A percentile compares a stretch with the other conserved stretches of the same genome.
These are phyloP conservation scores for Pestalotiopsis sp. DNA, from an alignment of 2,329 filamentous ascomycete species.

Conservation along the genomic window DNA sequence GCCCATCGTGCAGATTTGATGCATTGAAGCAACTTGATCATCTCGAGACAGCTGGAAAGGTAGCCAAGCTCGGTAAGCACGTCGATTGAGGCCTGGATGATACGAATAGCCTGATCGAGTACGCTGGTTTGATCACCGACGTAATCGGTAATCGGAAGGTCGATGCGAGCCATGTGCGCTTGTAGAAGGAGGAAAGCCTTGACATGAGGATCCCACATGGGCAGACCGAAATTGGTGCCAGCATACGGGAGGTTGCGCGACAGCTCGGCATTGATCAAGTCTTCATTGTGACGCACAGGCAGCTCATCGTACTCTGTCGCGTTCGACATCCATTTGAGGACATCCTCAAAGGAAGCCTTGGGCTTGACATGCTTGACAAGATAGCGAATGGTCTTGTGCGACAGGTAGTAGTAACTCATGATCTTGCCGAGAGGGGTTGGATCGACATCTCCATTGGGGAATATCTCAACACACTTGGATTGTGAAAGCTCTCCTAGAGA, in stretches of 20 bases:
- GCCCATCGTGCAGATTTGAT: conserved; percentile 95
- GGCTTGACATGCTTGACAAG: conserved; percentile 76
- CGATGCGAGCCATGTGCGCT: conserved; percentile 89
- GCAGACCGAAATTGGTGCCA: conserved; percentile 64
- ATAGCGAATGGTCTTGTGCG: conserved; percentile 89
- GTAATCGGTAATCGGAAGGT: conserved; percentile 94
- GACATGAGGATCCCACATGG: conserved; percentile 98
- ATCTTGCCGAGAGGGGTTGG: conserved; percentile 93
- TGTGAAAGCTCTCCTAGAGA: conserved; percentile 79
- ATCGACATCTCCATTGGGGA: conserved; percentile 86
- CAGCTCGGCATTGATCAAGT: conserved; percentile 91
- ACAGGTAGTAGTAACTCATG: conserved; percentile 99
- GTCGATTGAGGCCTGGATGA: conserved; percentile 93
- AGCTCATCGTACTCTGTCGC: conserved; percentile 97
- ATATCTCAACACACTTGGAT: conserved; percentile 80
- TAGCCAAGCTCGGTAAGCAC: conserved; percentile 88
- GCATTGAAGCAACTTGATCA: conserved; percentile 85
- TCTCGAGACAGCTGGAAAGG: conserved; percentile 72
- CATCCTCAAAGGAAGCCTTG: conserved; percentile 76
- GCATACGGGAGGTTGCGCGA: conserved; percentile 74
- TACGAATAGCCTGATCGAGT: conserved; percentile 93
- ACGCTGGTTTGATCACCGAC: conserved; percentile 90
- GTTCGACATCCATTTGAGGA: conserved; percentile 86
- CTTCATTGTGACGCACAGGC: conserved; percentile 96
- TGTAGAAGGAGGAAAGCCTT: conserved; percentile 94